These are phyloP conservation scores for Eimeria necatrix DNA, from an alignment of 169 alveolate genomes.

Conservation along the genomic window DNA sequence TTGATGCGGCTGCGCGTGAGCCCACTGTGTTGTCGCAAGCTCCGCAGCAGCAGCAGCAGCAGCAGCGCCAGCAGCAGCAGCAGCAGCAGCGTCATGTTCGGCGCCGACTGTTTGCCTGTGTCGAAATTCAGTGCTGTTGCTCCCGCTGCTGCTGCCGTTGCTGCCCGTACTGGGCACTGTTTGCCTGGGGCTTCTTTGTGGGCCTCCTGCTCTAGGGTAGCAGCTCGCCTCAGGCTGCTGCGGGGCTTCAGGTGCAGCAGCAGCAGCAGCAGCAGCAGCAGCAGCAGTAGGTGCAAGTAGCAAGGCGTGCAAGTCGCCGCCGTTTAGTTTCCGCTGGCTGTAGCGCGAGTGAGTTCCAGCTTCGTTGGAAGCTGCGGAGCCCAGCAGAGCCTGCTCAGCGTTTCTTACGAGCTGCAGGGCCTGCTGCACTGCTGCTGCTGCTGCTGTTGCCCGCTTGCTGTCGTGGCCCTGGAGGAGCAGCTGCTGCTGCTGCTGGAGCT, in stretches of 20 bases:
- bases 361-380: conserved; percentile 9
- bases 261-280: not conserved
- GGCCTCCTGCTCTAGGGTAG: not conserved
- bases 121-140: not conserved
- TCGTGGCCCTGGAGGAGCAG: not conserved
- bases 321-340: not conserved
- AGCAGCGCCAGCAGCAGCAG: not conserved
- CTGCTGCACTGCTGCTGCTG: conserved; percentile 55
- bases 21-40: not conserved
- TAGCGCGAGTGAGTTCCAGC: not conserved
- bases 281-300: not conserved
- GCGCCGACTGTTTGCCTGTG: not conserved
- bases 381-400: conserved; percentile 47
- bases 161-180: not conserved
- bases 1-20: conserved; percentile 33
- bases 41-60: not conserved
- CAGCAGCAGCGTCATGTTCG: not conserved
- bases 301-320: not conserved
- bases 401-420: conserved; percentile 30
- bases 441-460: conserved; percentile 55
- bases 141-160: conserved; percentile 29
- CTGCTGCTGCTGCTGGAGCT: conserved; percentile 63
- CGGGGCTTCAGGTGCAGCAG: conserved; percentile 4
- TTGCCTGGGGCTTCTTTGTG: not conserved
- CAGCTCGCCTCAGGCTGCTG: not conserved